Evolutionary conservation across 1,139 yeast species (phyloP).

Genomic region (Yueomyces sp.): DNA sequence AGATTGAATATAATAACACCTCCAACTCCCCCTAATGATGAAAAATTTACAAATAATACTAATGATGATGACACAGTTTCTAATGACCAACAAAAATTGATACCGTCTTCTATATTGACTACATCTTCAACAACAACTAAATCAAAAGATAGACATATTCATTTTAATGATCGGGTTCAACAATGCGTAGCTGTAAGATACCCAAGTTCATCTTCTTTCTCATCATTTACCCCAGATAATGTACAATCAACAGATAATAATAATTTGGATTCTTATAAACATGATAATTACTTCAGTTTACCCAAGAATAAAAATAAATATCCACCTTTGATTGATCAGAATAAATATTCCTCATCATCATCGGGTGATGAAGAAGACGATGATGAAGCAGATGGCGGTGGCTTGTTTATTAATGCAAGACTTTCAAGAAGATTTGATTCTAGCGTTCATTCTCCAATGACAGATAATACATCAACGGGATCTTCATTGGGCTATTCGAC

Average conservation of each 20-base stretch:
- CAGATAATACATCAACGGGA: conserved; percentile 24
- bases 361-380: conserved; percentile 22
- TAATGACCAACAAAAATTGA: not conserved
- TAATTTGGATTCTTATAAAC: conserved; percentile 1
- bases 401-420: conserved; percentile 26
- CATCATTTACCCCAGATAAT: conserved; percentile 18
- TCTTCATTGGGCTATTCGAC: conserved; percentile 15
- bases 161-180: conserved; percentile 84
- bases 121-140: conserved; percentile 10
- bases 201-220: conserved; percentile 28
- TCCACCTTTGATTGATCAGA: conserved; percentile 1
- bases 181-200: conserved; percentile 71
- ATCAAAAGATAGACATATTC: conserved; percentile 44
- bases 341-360: conserved; percentile 15
- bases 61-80: conserved; percentile 1
- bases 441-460: conserved; percentile 11
- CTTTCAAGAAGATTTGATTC: conserved; percentile 18
- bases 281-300: conserved; percentile 2
- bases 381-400: conserved; percentile 25
- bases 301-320: conserved; percentile 2
- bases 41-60: not conserved
- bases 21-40: not conserved
- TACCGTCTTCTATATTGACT: conserved; percentile 8
- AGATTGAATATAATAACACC: not conserved
- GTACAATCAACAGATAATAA: not conserved